These are phyloP conservation scores for Teunomyces gatunensis DNA, from an alignment of 805 yeast genomes.

Conservation along the genomic window DNA sequence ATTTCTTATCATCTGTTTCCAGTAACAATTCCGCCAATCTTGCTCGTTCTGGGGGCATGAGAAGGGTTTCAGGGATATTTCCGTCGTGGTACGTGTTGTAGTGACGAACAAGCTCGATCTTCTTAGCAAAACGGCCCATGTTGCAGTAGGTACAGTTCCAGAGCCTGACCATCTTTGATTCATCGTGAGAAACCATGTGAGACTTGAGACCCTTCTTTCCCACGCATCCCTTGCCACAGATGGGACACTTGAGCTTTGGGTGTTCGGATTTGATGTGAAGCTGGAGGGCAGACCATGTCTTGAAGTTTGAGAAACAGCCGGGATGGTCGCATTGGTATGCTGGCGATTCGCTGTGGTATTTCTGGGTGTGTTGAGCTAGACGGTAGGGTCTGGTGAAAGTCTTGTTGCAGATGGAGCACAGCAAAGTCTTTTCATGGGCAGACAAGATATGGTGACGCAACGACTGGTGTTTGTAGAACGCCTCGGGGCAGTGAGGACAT, in stretches of 20 bases:
- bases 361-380: conserved; percentile 62
- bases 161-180: conserved; percentile 44
- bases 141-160: conserved; percentile 68
- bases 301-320: conserved; percentile 59
- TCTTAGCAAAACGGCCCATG: conserved; percentile 48
- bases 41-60: conserved; percentile 21
- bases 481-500: conserved; percentile 67
- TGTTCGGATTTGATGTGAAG: conserved; percentile 70
- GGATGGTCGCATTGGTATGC: conserved; percentile 61
- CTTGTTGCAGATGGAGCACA: conserved; percentile 64
- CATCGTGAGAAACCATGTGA: conserved; percentile 72
- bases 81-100: conserved; percentile 48
- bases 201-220: conserved; percentile 67
- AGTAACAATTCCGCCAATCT: conserved; percentile 19
- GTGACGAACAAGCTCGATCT: conserved; percentile 57
- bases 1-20: conserved; percentile 11
- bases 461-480: conserved; percentile 74
- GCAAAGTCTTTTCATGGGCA: conserved; percentile 55
- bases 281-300: conserved; percentile 72
- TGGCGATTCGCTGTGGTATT: conserved; percentile 57
- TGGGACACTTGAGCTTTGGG: conserved; percentile 60
- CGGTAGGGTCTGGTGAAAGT: conserved; percentile 62
- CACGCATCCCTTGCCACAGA: conserved; percentile 71
- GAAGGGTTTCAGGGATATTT: conserved; percentile 31
- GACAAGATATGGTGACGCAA: conserved; percentile 67